Evolutionary conservation across 1,284 basidiomycete genomes (phyloP).

Genomic region (Marasmius oreades): DNA sequence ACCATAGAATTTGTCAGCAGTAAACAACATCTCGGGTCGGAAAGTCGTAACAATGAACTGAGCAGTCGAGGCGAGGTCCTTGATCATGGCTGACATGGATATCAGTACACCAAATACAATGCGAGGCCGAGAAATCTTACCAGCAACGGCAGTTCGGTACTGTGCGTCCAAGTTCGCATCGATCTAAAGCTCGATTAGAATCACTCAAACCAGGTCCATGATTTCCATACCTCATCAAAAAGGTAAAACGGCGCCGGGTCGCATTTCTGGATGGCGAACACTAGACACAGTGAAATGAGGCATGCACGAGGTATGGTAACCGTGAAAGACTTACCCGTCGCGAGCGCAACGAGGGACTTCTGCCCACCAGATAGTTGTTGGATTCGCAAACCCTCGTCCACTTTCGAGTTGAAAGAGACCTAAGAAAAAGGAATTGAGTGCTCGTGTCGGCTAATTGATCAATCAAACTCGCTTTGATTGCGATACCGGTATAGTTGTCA

Average conservation of each 20-base stretch:
- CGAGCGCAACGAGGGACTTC: conserved; percentile 95
- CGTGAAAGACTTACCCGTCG: conserved; percentile 58
- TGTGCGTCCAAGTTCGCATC: conserved; percentile 98
- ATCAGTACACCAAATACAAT: neutral
- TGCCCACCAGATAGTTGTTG: conserved; percentile 98
- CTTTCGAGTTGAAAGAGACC: conserved; percentile 99
- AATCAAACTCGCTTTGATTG: conserved; percentile 70
- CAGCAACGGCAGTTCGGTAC: conserved; percentile 94
- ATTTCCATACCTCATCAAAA: conserved; percentile 82
- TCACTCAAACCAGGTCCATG: neutral
- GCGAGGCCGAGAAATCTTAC: conserved; percentile 41
- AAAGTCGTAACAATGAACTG: conserved; percentile 99
- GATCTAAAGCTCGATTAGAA: conserved; percentile 48
- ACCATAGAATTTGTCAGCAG: conserved; percentile 97
- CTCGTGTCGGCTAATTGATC: neutral
- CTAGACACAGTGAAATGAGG: conserved; percentile 32
- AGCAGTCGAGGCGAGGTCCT: conserved; percentile 79
- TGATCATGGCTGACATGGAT: conserved; percentile 80
- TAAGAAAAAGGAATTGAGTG: conserved; percentile 24
- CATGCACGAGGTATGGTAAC: neutral
- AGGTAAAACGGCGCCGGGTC: conserved; percentile 99
- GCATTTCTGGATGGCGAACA: conserved; percentile 99
- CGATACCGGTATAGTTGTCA: conserved; percentile 95
- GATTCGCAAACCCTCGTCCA: conserved; percentile 93
- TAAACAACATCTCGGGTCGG: conserved; percentile 93